Percentiles rank a stretch among this genome's conserved stretches.
Evolutionary conservation across 139 green algal genomes (phyloP).

Genomic region (Picochlorum sp.): DNA sequence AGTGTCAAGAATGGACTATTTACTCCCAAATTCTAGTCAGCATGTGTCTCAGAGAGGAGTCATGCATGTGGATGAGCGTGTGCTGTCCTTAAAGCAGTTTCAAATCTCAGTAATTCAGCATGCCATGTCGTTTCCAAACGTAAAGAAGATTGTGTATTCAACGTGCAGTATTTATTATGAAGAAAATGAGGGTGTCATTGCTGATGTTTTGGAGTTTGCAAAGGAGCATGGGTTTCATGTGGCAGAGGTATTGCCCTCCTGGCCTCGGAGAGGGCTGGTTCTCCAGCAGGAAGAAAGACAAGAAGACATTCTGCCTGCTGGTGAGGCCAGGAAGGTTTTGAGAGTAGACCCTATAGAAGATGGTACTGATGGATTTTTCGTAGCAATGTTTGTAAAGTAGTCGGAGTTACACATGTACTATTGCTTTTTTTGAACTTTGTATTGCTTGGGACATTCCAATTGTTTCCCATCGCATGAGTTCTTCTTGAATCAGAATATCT

Average conservation of each 20-base stretch:
- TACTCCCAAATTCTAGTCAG: conserved; percentile 45
- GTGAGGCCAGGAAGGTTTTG: conserved; percentile 43
- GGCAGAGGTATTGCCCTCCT: conserved; percentile 48
- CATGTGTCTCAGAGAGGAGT: neutral
- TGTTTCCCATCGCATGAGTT: conserved; percentile 24
- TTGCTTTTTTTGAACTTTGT: neutral
- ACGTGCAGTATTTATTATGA: conserved; percentile 68
- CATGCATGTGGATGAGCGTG: conserved; percentile 27
- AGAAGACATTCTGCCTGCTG: conserved; percentile 20
- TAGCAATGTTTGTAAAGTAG: conserved; percentile 65
- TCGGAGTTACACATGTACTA: no score
- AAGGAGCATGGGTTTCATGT: conserved; percentile 55
- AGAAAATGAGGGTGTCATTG: conserved; percentile 91
- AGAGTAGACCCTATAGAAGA: conserved; percentile 61
- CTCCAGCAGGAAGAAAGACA: conserved; percentile 8
- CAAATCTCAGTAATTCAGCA: conserved; percentile 72
- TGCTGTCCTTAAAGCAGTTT: conserved; percentile 48
- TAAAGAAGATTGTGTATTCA: conserved; percentile 82
- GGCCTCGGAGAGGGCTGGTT: conserved; percentile 51
- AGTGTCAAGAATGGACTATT: conserved; percentile 62
- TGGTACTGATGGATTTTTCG: conserved; percentile 85
- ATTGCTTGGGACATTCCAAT: conserved; percentile 5
- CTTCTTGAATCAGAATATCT: conserved; percentile 32
- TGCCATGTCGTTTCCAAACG: conserved; percentile 68
- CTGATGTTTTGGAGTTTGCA: conserved; percentile 52